Percentiles rank a stretch among this genome's conserved stretches.
Conservation (phyloP, 805 yeast genomes). For the Cyberlindnera galapagoensis region DNA sequence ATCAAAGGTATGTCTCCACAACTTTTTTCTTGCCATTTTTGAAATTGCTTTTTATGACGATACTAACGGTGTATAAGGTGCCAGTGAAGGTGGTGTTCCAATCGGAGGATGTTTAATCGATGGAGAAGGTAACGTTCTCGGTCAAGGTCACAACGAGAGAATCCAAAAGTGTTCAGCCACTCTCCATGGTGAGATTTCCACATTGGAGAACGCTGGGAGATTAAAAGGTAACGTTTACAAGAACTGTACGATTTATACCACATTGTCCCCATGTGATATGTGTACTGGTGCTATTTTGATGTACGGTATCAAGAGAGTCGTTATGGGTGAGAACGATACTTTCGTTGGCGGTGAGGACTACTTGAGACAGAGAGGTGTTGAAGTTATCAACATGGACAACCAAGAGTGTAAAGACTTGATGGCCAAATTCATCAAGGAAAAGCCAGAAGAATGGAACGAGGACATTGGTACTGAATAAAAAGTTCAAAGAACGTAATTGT, state of each 20-base stretch:
- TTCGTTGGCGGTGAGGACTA: conserved; percentile 81
- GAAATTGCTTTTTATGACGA: neutral
- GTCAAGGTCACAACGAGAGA: conserved; percentile 87
- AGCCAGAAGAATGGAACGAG: conserved; percentile 76
- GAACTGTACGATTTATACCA: conserved; percentile 81
- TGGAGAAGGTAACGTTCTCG: conserved; percentile 74
- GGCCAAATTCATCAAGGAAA: conserved; percentile 70
- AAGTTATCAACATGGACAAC: conserved; percentile 55
- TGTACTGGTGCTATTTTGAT: conserved; percentile 89
- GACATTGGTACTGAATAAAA: conserved; percentile 59
- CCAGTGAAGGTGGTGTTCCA: conserved; percentile 89
- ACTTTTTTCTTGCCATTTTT: neutral
- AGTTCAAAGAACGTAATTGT: conserved; percentile 5
- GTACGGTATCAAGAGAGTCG: conserved; percentile 84
- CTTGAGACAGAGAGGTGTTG: conserved; percentile 60
- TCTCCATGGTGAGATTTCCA: conserved; percentile 87
- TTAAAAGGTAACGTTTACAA: conserved; percentile 73
- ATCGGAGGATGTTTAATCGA: conserved; percentile 73
- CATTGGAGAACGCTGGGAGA: conserved; percentile 88
- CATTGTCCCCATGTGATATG: conserved; percentile 91
- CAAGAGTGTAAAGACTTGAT: conserved; percentile 62
- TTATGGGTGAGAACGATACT: conserved; percentile 81
- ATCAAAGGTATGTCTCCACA: conserved; percentile 34
- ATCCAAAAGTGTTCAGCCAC: conserved; percentile 80
- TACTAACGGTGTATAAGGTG: neutral